Percentiles rank a stretch among this genome's conserved stretches.
phyloP scores from a whole-genome alignment of 306 rosid species.

The Malus fusca region DNA sequence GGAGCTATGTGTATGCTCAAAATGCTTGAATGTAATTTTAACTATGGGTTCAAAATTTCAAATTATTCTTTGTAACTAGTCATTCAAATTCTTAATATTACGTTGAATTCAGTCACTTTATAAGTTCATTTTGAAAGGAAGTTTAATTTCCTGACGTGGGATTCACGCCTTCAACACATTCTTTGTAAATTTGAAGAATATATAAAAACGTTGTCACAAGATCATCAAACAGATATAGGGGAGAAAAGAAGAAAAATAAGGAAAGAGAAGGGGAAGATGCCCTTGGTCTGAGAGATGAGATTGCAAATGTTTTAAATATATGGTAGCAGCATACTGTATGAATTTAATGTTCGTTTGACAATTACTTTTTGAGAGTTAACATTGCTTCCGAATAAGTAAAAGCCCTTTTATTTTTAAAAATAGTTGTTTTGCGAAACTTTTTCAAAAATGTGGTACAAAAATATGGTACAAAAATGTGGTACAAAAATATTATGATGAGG shows the following conservation, averaged over 20 bases:
- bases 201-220: not conserved
- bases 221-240: not conserved
- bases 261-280: not conserved
- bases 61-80: no score
- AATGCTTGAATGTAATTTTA: not conserved
- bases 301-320: not conserved
- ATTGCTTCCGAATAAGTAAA: no score
- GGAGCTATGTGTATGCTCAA: not conserved
- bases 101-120: no score
- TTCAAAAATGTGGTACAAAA: no score
- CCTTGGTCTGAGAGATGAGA: not conserved
- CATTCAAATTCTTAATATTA: not conserved
- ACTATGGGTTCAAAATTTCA: no score
- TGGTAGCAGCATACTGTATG: no score
- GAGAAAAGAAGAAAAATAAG: not conserved
- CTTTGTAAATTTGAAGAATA: not conserved
- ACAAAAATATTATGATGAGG: no score
- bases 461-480: no score
- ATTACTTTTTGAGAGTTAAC: no score
- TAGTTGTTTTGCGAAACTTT: no score
- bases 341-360: no score
- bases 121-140: not conserved
- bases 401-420: no score
- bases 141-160: not conserved
- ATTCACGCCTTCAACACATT: not conserved